phyloP scores from a whole-genome alignment of 306 rosid species.

The Vigna hirtella region DNA sequence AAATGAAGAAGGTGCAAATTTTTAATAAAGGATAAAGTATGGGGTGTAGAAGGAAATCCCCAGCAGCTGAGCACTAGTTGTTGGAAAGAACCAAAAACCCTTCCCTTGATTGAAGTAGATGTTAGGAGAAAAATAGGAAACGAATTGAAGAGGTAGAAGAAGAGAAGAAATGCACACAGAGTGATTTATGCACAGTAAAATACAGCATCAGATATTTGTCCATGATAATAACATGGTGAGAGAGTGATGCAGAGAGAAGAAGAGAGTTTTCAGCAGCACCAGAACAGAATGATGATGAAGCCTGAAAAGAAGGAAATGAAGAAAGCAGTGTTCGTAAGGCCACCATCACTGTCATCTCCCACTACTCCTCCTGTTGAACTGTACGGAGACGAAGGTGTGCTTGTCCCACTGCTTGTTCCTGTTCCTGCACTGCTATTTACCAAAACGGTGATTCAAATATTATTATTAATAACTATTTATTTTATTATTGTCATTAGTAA shows the following conservation, averaged over 20 bases:
- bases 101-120: slow-evolving; percentile 36
- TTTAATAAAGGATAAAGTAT: no score
- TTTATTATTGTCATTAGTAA: no score
- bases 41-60: no score
- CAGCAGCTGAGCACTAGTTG: slow-evolving; percentile 35
- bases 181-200: slow-evolving; percentile 38
- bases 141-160: slow-evolving; percentile 41
- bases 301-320: slow-evolving; percentile 47
- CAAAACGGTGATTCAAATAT: neutral
- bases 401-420: slow-evolving; percentile 31
- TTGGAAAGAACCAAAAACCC: slow-evolving; percentile 46
- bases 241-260: neutral
- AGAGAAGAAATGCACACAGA: slow-evolving; percentile 8
- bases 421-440: slow-evolving; percentile 46
- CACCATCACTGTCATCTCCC: slow-evolving; percentile 68
- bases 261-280: slow-evolving; percentile 48
- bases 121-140: slow-evolving; percentile 1
- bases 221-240: slow-evolving; percentile 39
- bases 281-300: slow-evolving; percentile 49
- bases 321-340: slow-evolving; percentile 29
- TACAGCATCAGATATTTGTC: slow-evolving; percentile 34
- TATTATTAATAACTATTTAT: no score
- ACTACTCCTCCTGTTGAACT: slow-evolving; percentile 54
- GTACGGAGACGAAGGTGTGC: slow-evolving; percentile 35
- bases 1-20: no score